Evolutionary conservation across 306 rosid genomes (phyloP).

Genomic region (Rubus parviflorus): DNA sequence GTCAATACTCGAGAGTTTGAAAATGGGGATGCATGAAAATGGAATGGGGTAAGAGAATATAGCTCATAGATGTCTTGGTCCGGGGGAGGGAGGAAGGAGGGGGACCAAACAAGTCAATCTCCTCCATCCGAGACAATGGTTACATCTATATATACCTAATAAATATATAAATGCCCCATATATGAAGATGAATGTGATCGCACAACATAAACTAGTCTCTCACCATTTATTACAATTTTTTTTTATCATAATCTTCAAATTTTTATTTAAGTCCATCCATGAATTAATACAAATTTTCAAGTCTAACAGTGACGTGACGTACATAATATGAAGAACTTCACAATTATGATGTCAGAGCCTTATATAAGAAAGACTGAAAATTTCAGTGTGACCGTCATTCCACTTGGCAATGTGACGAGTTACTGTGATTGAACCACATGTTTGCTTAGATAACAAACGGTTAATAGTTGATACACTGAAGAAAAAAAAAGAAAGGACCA

Average conservation of each 20-base stretch:
- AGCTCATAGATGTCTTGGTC: background rate
- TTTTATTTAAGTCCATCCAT: background rate
- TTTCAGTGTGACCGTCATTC: too few relatives aligned
- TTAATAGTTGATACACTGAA: too few relatives aligned
- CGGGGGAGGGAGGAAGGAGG: background rate
- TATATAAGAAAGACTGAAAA: too few relatives aligned
- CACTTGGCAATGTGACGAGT: too few relatives aligned
- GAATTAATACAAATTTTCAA: background rate
- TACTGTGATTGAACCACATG: too few relatives aligned
- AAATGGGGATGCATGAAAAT: background rate
- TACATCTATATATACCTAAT: constrained; percentile 4
- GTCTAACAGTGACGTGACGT: background rate
- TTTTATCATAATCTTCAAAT: background rate
- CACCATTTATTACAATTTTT: background rate
- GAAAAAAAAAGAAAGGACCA: too few relatives aligned
- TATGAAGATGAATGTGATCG: background rate
- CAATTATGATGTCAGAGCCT: background rate
- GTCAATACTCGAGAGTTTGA: background rate
- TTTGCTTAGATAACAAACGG: too few relatives aligned
- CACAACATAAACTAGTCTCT: background rate
- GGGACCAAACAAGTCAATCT: constrained; percentile 6
- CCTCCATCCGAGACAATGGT: background rate
- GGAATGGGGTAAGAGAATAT: background rate
- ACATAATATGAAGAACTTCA: constrained; percentile 2
- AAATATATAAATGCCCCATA: background rate